These are phyloP conservation scores for Pinus taeda DNA, from an alignment of 75 land plant genomes.

Conservation along the genomic window DNA sequence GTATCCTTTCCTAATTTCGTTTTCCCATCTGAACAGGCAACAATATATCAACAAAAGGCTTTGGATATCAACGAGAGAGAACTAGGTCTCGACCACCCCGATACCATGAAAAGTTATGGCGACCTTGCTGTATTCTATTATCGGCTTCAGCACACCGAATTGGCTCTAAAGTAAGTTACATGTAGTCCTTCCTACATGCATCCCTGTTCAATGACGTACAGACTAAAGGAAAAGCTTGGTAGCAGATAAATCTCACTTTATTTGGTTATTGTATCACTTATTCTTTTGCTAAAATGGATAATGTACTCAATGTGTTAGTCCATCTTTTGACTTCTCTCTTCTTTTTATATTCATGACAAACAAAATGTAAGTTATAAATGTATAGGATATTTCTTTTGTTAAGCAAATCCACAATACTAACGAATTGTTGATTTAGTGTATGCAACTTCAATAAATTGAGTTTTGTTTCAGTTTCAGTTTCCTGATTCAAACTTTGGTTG, in stretches of 20 bases:
- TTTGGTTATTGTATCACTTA: background rate
- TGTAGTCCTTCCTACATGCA: background rate
- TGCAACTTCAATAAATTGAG: background rate
- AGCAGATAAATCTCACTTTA: background rate
- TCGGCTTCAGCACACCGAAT: conserved; percentile 91
- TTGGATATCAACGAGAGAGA: conserved; percentile 98
- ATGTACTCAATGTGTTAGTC: conserved; percentile 2
- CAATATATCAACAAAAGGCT: conserved; percentile 97
- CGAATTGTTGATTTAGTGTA: background rate
- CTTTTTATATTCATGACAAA: background rate
- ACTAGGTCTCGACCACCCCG: conserved; percentile 97
- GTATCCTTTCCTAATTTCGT: background rate
- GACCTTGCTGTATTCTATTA: conserved; percentile 97
- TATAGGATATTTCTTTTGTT: background rate
- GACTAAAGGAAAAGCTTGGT: background rate
- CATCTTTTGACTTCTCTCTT: background rate
- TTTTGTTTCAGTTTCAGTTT: background rate
- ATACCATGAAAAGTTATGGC: conserved; percentile 99
- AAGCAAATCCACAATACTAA: background rate
- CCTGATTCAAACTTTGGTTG: background rate
- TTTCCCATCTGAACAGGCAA: conserved; percentile 52
- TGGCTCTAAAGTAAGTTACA: conserved; percentile 84
- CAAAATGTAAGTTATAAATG: background rate
- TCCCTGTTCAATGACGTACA: background rate
- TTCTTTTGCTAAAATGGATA: background rate